Evolutionary conservation across 805 yeast genomes (phyloP).

Genomic region (Candida namnaoensis): DNA sequence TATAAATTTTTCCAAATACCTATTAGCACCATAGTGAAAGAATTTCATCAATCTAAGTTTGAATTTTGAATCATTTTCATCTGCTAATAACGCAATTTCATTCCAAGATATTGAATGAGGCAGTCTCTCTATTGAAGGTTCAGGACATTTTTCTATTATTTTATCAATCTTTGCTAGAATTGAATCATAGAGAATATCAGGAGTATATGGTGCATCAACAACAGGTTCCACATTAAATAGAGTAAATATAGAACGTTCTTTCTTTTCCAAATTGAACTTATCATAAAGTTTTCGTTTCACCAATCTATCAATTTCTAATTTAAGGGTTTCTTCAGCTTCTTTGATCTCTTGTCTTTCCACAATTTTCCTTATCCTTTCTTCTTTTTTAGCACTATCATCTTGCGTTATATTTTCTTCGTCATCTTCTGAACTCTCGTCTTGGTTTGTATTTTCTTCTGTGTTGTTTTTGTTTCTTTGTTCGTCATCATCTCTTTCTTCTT

Average conservation of each 20-base stretch:
- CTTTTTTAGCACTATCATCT: not conserved
- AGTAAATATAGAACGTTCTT: too few relatives aligned
- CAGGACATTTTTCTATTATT: not conserved
- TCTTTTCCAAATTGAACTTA: not conserved
- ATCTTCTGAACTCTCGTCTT: too few relatives aligned
- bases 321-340: not conserved
- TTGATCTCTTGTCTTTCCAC: not conserved
- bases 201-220: conserved; percentile 1
- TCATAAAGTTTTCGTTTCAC: conserved; percentile 1
- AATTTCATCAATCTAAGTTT: not conserved
- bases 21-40: not conserved
- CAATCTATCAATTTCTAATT: not conserved
- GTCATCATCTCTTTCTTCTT: too few relatives aligned
- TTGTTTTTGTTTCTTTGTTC: too few relatives aligned
- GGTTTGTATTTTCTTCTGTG: too few relatives aligned
- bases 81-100: not conserved
- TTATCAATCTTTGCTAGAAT: not conserved
- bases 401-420: too few relatives aligned
- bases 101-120: not conserved
- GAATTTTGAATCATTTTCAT: not conserved
- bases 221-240: too few relatives aligned
- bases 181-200: not conserved
- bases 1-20: not conserved
- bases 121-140: not conserved
- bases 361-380: not conserved